Evolutionary conservation across 1,139 yeast species (phyloP).

Genomic region (Hanseniaspora uvarum): DNA sequence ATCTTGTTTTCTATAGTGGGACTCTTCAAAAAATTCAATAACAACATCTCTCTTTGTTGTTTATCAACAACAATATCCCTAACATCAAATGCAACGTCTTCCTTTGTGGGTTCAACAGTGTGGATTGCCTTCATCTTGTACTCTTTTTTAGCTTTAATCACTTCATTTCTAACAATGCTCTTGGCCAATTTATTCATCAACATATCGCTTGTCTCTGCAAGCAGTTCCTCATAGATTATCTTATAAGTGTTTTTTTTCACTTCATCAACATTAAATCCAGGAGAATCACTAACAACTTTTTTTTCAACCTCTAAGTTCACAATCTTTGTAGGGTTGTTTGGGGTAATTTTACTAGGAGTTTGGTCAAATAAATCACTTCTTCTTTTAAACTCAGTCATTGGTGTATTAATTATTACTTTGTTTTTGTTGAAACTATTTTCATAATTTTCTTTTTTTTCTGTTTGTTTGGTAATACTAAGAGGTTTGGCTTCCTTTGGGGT

Average conservation of each 20-base stretch:
- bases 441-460: slow-evolving; percentile 19
- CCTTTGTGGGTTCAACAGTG: slow-evolving; percentile 26
- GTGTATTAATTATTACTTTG: slow-evolving; percentile 11
- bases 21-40: slow-evolving; percentile 11
- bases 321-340: slow-evolving; percentile 5
- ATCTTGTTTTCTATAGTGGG: neutral
- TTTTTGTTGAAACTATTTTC: slow-evolving; percentile 19
- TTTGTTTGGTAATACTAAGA: slow-evolving; percentile 16
- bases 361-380: neutral
- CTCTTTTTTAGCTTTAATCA: slow-evolving; percentile 38
- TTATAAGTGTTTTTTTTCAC: slow-evolving; percentile 31
- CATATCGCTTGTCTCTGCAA: slow-evolving; percentile 8
- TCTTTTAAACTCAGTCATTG: neutral
- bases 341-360: slow-evolving; percentile 4
- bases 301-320: slow-evolving; percentile 2
- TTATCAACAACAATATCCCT: slow-evolving; percentile 32
- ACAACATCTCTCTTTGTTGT: slow-evolving; percentile 6
- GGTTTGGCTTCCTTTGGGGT: neutral
- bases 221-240: slow-evolving; percentile 7
- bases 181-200: neutral
- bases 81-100: slow-evolving; percentile 29
- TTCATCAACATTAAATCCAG: slow-evolving; percentile 27
- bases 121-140: slow-evolving; percentile 29
- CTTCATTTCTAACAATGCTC: neutral
- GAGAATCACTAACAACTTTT: slow-evolving; percentile 9